Percentiles rank a stretch among this genome's conserved stretches.
Evolutionary conservation across 257 asterid genomes (phyloP).

Genomic region (Capsicum baccatum): DNA sequence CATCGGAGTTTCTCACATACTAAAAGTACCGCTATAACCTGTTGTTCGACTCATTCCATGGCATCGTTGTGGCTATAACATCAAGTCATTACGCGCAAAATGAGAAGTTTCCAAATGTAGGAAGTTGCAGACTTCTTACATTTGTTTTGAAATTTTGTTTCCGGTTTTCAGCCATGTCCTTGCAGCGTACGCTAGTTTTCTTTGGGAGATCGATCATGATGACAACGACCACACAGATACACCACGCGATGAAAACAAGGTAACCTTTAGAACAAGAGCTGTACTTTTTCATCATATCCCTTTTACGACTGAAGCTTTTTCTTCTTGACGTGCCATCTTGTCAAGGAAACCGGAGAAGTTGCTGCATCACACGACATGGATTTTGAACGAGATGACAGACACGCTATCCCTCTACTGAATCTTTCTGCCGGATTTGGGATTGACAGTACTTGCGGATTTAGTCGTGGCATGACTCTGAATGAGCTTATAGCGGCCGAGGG

Average conservation of each 20-base stretch:
- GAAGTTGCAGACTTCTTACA: too few species aligned
- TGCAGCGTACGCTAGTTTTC: constrained; percentile 78
- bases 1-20: neutral
- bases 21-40: neutral
- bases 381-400: constrained; percentile 49
- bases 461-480: constrained; percentile 11
- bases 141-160: neutral
- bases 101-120: too few species aligned
- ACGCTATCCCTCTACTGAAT: constrained; percentile 67
- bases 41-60: too few species aligned
- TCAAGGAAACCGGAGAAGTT: constrained; percentile 36
- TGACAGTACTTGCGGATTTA: constrained; percentile 36
- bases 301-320: neutral
- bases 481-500: constrained; percentile 46
- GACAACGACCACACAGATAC: constrained; percentile 49
- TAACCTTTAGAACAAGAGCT: constrained; percentile 28
- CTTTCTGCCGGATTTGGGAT: constrained; percentile 79
- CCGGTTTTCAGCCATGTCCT: constrained; percentile 60
- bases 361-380: constrained; percentile 29
- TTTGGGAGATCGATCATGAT: constrained; percentile 68
- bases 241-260: constrained; percentile 40
- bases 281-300: neutral
- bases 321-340: constrained; percentile 39
- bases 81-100: too few species aligned
- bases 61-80: too few species aligned